These are phyloP conservation scores for Nicotiana benthamiana DNA, from an alignment of 257 asterid species.

Conservation along the genomic window DNA sequence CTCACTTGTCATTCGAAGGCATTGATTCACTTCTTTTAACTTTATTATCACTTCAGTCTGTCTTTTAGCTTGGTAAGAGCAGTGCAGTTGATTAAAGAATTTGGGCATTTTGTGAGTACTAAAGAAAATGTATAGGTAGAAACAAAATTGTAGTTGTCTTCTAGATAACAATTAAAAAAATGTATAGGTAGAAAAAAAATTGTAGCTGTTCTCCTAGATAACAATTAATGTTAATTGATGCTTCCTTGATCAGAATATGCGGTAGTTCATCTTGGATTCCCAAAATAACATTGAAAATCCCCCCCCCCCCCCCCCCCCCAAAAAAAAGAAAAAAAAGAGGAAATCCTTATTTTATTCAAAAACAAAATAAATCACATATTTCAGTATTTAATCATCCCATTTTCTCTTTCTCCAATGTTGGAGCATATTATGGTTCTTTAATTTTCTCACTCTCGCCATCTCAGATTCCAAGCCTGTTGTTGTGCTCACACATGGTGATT, in stretches of 20 bases:
- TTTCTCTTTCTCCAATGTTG: neutral
- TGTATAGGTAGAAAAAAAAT: neutral
- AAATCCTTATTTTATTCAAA: neutral
- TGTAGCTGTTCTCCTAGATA: neutral
- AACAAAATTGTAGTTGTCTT: neutral
- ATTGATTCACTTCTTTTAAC: neutral
- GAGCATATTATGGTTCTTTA: neutral
- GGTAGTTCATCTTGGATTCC: neutral
- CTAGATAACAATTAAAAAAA: neutral
- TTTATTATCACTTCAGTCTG: neutral
- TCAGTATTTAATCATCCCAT: neutral
- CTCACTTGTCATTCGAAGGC: constrained; percentile 71
- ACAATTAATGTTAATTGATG: neutral
- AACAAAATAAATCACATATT: neutral
- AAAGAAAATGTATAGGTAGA: neutral
- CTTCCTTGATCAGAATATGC: neutral
- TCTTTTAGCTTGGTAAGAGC: neutral
- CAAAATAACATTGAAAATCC: neutral
- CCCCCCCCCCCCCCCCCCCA: too few species aligned
- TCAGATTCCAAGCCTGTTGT: constrained; percentile 88
- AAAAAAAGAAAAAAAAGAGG: neutral
- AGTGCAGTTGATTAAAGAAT: neutral
- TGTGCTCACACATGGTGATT: constrained; percentile 84
- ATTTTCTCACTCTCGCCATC: neutral
- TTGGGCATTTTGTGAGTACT: neutral